Evolutionary conservation across 441 rosid species (phyloP).

Genomic region (Brassica balearica): DNA sequence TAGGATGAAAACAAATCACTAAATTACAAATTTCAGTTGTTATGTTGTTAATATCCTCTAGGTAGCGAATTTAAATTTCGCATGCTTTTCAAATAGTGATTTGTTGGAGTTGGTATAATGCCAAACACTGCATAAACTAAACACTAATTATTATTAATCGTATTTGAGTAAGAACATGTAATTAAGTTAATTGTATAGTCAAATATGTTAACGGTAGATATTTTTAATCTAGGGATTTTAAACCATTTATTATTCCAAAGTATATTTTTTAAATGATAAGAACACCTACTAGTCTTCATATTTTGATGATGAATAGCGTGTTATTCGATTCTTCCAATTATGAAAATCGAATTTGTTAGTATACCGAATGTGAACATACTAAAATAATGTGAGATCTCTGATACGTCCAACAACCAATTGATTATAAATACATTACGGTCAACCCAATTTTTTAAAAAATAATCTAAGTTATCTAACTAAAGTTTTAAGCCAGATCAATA

Average conservation of each 20-base stretch:
- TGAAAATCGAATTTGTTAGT: neutral
- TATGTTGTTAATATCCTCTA: neutral
- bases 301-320: neutral
- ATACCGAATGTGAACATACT: neutral
- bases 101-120: neutral
- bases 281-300: neutral
- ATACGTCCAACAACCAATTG: neutral
- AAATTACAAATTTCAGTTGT: neutral
- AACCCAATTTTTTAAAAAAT: neutral
- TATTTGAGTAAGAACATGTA: too few relatives aligned
- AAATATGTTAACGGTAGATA: too few relatives aligned
- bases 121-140: neutral
- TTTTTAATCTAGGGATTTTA: neutral
- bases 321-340: neutral
- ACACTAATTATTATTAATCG: too few relatives aligned
- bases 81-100: neutral
- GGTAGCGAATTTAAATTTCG: neutral
- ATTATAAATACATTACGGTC: constrained; percentile 18
- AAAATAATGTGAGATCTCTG: neutral
- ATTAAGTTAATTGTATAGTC: too few relatives aligned
- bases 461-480: constrained; percentile 1
- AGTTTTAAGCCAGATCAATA: constrained; percentile 3
- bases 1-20: neutral
- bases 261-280: neutral
- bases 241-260: neutral